Base-by-base conservation (phyloP, 208 protist genomes). In the Leishmania aethiopica region DNA sequence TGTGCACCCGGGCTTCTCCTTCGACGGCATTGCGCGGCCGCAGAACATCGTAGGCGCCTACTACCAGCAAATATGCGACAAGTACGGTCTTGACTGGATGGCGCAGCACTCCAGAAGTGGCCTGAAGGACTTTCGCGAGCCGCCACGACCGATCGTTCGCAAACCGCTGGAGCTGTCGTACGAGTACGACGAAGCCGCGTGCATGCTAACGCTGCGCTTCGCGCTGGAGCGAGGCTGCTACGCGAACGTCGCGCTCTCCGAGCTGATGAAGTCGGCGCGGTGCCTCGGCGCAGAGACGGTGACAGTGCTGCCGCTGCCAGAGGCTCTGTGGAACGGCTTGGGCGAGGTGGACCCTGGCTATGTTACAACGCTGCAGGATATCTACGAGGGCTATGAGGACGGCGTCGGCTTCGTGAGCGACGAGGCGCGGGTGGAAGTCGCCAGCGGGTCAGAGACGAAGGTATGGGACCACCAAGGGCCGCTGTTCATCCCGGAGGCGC, bases 181-280 rank as follows among this genome's bases (percentile, higher is more conserved):
- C 86, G 79, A 83, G 19, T 94, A 95, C 87, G 79, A 95, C 78
- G 72, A 45, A 7, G 77, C 53, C 17, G 86, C 86, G 4, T 78
- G 78, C 5, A 89, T 86, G 74, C 78, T 97, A 32, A 92, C 86
- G 42, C 69, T 96, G 25, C 77, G 90, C 53, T 97, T 97, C 80
- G 87, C 92, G 17, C 79, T 97, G 4, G 91, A 96, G 86, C 92
- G 94, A 42, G 94, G 94, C 42, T 93, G 93, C 78, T 97, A 97
- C 76, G 94, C 94, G 11, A 97, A 97, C 70, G 94, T 97, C 59
- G 93, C 92, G 40, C 82, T 97, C 40, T 92, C 91, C 60, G 92
- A 97, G 82, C 82, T 97, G 45, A 91, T 97, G 89, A 94, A 93
- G 77, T 74, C 84, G 66, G 57, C 82, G 66, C 92, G 89, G 15